Evolutionary conservation across 805 yeast genomes (phyloP).

Genomic region (Starmerella cellae): DNA sequence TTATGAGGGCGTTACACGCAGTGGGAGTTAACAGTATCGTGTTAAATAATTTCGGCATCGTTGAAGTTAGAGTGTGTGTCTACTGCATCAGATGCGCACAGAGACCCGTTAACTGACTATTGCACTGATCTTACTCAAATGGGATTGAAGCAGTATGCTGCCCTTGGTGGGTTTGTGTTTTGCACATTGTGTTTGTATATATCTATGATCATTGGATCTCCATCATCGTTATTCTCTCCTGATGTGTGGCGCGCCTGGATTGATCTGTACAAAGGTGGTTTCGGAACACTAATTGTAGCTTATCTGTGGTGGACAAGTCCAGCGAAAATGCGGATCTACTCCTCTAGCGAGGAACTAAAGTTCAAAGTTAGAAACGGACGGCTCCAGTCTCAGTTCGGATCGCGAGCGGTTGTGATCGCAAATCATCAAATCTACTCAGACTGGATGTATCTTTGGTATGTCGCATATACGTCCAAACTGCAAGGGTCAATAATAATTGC

Average conservation of each 20-base stretch:
- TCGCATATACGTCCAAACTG: constrained; percentile 52
- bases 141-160: constrained; percentile 4
- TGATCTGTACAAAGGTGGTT: constrained; percentile 16
- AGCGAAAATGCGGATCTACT: constrained; percentile 12
- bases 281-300: constrained; percentile 10
- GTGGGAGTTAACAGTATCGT: too few relatives aligned
- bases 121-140: too few relatives aligned
- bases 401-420: constrained; percentile 55
- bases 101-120: too few relatives aligned
- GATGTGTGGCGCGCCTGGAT: constrained; percentile 17
- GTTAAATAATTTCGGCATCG: too few relatives aligned
- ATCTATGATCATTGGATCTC: constrained; percentile 14
- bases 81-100: too few relatives aligned
- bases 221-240: constrained; percentile 10
- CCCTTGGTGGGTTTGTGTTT: constrained; percentile 8
- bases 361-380: constrained; percentile 8
- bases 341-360: constrained; percentile 1
- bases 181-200: constrained; percentile 7
- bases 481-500: constrained; percentile 58
- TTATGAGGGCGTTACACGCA: too few relatives aligned
- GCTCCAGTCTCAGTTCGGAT: constrained; percentile 27
- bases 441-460: constrained; percentile 87
- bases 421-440: constrained; percentile 92
- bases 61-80: too few relatives aligned
- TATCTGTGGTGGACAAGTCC: constrained; percentile 13